Base-by-base conservation (phyloP, 768 basidiomycete species). In the Fomitopsis pulvina region DNA sequence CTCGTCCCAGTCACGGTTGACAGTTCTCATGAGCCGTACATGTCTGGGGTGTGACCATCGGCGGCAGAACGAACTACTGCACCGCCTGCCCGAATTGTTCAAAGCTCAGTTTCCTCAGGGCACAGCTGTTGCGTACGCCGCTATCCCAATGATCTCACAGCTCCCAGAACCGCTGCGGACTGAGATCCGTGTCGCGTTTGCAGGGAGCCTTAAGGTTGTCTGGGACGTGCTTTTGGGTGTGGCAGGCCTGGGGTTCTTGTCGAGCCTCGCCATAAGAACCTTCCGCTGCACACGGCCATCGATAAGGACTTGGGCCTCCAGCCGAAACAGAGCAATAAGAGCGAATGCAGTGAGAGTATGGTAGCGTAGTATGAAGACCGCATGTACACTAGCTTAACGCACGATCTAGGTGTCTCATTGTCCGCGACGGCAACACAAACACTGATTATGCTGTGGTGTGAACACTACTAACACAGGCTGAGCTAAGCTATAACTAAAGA, bases 21-120 rank as follows among this genome's bases (percentile, higher is more conserved):
- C 16, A 30, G 10, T 34, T 4, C 16, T 9, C 28, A 12, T 30
- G 11, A 7, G 1, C 28, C 27, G 42, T 27, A 43, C 26, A 72
- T 60, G 59, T 63, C 8, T 66, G 69, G 58, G 73, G 71, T 9
- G 61, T 74, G 37, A 60, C 66, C 3, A 63, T 73, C 32, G 70
- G 71, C 3, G 59, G 60, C 67, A 70, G 47, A 74, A 73, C 53
- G 50, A 68, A 50, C 66, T 76, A n/a, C 41, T 48, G 4, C 58
- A 51, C 10, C 50, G 54, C 0, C 56, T 75, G 0, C 71, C 74
- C 0, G 18, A 39, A 0, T 53, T 44, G 2, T 69, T 71, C 52
- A 41, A 63, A 6, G 45, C 50, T 0, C 41, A 55, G 20, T 56
- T 68, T 56, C 39, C 14, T 9, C 41, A 56, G 21, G 63, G 65